A percentile compares a stretch with the other conserved stretches of the same genome.
Evolutionary conservation across 331 rosid genomes (phyloP).

Genomic region (Malus hybrid): DNA sequence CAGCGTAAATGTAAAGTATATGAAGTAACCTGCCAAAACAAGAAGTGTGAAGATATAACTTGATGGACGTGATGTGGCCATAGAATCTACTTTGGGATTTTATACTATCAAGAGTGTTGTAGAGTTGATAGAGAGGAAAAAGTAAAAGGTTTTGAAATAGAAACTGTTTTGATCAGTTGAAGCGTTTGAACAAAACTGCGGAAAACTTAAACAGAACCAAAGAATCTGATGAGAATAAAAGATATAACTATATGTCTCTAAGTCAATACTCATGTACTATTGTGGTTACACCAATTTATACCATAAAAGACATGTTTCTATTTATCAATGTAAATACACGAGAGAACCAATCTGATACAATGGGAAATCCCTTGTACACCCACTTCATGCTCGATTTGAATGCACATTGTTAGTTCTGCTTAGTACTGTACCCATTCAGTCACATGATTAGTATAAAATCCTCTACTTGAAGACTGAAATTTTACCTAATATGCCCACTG

Average conservation of each 20-base stretch:
- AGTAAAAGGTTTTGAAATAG: not conserved
- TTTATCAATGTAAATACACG: not conserved
- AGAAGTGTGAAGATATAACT: conserved; percentile 8
- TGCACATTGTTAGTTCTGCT: not conserved
- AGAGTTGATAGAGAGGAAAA: not conserved
- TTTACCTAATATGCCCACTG: not conserved
- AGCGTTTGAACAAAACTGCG: not conserved
- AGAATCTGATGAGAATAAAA: not conserved
- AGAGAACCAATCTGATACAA: not conserved
- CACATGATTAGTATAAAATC: not conserved
- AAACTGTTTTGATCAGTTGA: not conserved
- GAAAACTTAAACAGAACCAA: not conserved
- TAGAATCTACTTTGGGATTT: not conserved
- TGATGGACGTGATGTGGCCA: not conserved
- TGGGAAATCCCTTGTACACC: not conserved
- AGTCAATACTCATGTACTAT: not conserved
- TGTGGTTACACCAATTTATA: not conserved
- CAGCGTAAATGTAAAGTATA: conserved; percentile 44
- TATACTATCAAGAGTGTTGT: not conserved
- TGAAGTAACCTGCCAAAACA: conserved; percentile 49
- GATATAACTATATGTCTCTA: not conserved
- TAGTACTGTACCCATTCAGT: not conserved
- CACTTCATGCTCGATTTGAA: not conserved
- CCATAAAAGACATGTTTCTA: not conserved
- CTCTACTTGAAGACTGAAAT: not conserved